phyloP scores from a whole-genome alignment of 345 rosid genomes.

The Nephelium lappaceum region DNA sequence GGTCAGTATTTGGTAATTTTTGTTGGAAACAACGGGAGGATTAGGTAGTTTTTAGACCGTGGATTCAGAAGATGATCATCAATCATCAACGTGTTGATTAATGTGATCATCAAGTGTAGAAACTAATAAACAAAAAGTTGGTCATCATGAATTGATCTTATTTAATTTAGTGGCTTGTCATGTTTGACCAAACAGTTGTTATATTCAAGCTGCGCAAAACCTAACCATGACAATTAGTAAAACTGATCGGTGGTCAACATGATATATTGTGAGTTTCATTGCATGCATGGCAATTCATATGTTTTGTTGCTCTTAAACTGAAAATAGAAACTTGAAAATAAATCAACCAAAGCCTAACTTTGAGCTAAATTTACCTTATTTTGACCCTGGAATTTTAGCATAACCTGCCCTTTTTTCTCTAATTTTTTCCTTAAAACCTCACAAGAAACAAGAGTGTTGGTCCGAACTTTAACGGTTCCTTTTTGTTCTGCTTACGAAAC shows the following conservation, averaged over 20 bases:
- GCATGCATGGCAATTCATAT: not conserved
- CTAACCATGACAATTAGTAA: too few relatives aligned
- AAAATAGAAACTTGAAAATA: not conserved
- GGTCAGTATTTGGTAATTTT: conserved; percentile 10
- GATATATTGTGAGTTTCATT: not conserved
- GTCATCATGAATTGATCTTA: not conserved
- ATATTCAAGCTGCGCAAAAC: not conserved
- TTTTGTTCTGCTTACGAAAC: not conserved
- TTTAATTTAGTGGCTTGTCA: too few relatives aligned
- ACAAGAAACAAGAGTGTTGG: not conserved
- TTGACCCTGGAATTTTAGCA: not conserved
- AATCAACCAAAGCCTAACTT: not conserved
- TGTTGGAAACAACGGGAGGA: not conserved
- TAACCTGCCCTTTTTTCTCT: too few relatives aligned
- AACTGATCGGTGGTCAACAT: too few relatives aligned
- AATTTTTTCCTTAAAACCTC: not conserved
- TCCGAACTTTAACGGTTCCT: not conserved
- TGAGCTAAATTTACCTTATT: not conserved
- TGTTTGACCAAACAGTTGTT: not conserved
- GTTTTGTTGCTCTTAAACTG: not conserved
- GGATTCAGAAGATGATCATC: not conserved
- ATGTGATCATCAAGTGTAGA: not conserved
- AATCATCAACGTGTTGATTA: not conserved
- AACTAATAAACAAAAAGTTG: too few relatives aligned
- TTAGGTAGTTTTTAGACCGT: not conserved